phyloP scores from a whole-genome alignment of 345 rosid species.

The Eucalyptus cladocalyx region DNA sequence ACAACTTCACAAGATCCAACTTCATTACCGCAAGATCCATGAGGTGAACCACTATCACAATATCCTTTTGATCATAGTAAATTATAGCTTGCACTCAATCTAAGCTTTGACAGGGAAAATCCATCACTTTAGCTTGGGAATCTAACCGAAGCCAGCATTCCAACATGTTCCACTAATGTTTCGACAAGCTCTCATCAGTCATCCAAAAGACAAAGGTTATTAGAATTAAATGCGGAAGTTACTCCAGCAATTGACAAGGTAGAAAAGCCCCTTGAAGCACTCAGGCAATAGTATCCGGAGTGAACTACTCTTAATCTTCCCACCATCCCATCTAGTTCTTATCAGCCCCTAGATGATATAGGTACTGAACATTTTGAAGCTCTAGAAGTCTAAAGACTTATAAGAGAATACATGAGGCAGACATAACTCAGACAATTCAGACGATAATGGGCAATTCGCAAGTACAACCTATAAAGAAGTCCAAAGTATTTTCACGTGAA shows the following conservation, averaged over 20 bases:
- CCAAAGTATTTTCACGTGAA: neutral
- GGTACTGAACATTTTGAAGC: neutral
- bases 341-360: neutral
- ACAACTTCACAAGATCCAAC: neutral
- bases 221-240: accelerated
- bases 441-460: no score
- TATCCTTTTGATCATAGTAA: neutral
- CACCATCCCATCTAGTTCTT: neutral
- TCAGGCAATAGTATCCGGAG: accelerated
- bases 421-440: no score
- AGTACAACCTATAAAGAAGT: neutral
- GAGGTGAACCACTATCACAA: neutral
- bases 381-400: no score
- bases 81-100: accelerated
- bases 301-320: neutral
- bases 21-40: neutral
- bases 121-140: neutral
- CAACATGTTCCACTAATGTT: neutral
- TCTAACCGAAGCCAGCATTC: neutral
- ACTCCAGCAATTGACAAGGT: neutral
- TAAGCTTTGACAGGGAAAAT: no score
- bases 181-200: neutral
- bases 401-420: neutral
- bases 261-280: neutral
- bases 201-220: neutral